Evolutionary conservation across 495 filamentous ascomycete species (phyloP).

Genomic region (Lindgomyces ingoldianus): DNA sequence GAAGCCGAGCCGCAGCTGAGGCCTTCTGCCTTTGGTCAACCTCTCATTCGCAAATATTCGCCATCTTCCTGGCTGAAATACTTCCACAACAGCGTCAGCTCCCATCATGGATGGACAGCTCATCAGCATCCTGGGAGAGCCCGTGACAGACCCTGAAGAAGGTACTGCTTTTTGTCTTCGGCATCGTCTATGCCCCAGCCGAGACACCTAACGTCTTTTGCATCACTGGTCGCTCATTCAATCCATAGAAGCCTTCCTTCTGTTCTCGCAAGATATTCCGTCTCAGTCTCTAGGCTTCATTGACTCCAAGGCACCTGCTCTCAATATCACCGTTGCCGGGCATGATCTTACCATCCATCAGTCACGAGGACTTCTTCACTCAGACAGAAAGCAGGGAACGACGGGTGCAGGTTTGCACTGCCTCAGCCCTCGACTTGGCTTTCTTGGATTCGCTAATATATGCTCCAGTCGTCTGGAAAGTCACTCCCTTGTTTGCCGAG

Average conservation of each 20-base stretch:
- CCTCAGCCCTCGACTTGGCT: slow-evolving; percentile 5
- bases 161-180: slow-evolving; percentile 28
- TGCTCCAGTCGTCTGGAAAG: slow-evolving; percentile 78
- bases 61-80: no score
- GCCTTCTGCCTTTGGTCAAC: neutral
- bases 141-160: slow-evolving; percentile 44
- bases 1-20: neutral
- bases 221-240: neutral
- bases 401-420: slow-evolving; percentile 78
- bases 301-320: slow-evolving; percentile 61
- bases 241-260: slow-evolving; percentile 74
- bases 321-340: slow-evolving; percentile 70
- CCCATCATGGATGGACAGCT: slow-evolving; percentile 37
- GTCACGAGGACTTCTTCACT: slow-evolving; percentile 78
- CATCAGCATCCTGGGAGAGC: slow-evolving; percentile 40
- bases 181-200: no score
- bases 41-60: neutral
- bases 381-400: slow-evolving; percentile 76
- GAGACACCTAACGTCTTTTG: no score
- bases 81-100: no score
- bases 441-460: slow-evolving; percentile 20
- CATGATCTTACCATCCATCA: slow-evolving; percentile 79
- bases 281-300: slow-evolving; percentile 83
- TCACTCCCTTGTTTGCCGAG: slow-evolving; percentile 80
- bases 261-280: slow-evolving; percentile 75